Evolutionary conservation across 1,284 basidiomycete species (phyloP), one percentile per base, ranked within the genome.

Genomic region (Takashimella koratensis): DNA sequence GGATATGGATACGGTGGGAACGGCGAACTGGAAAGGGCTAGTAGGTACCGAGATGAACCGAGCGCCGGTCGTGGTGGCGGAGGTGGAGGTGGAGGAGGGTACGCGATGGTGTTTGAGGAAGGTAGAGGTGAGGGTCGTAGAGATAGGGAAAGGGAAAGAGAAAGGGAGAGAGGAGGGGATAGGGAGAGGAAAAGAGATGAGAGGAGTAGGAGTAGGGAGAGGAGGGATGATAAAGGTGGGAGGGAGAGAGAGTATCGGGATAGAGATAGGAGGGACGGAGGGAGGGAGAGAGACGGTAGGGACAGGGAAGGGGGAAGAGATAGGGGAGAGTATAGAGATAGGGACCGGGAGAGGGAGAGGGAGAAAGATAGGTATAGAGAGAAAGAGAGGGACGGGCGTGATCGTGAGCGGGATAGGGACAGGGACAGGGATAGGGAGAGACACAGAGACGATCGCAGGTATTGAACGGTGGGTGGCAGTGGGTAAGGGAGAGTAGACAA

Each of bases 231-330:
- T 24, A 41, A 49, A 10, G 47, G 49, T 26, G 47, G 45, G 8
- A 25, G 54, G 27, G 43, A 52, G n/a, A 13, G 55, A 19, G 47
- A 57, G 1, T 48, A 45, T 8, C 27, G 58, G 12, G 61, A 62
- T 20, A 23, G 62, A 20, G 57, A 58, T 22, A 36, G 60, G n/a
- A 56, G 65, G n/a, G 58, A 61, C 22, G 30, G 64, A 26, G 57
- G 64, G 43, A 47, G 58, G 19, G 52, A 53, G 23, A 53, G 53
- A 36, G 46, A 54, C 23, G 59, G 53, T 30, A 52, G 53, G 16
- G 52, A 46, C 11, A 57, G 52, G 27, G 47, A 52, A 23, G 4
- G 57, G 19, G 41, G n/a, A n/a, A n/a, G n/a, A n/a, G n/a, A n/a
- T n/a, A n/a, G n/a, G n/a, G n/a, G n/a, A n/a, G n/a, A n/a, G n/a